phyloP scores from a whole-genome alignment of 441 rosid genomes.

The Populus hybrid region DNA sequence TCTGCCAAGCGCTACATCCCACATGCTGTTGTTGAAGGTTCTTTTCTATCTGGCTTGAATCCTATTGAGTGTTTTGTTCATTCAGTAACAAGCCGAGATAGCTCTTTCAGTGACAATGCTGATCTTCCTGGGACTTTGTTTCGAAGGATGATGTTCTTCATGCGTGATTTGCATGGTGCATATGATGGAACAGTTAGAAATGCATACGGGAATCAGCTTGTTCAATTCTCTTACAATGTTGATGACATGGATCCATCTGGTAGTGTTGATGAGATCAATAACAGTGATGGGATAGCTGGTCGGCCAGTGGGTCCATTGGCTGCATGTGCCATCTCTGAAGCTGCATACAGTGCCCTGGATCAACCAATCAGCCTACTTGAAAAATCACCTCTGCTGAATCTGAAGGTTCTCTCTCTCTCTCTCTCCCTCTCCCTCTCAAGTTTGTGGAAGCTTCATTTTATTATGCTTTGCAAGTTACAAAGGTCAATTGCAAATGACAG shows the following conservation, averaged over 20 bases:
- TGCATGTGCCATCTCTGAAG: slow-evolving; percentile 91
- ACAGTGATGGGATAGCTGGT: slow-evolving; percentile 44
- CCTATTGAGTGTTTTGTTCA: slow-evolving; percentile 87
- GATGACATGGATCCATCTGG: slow-evolving; percentile 9
- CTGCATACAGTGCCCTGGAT: slow-evolving; percentile 96
- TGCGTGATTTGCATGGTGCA: slow-evolving; percentile 74
- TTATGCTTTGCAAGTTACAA: neutral
- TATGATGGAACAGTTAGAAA: slow-evolving; percentile 95
- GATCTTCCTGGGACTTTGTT: slow-evolving; percentile 94
- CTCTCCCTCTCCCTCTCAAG: too few species aligned
- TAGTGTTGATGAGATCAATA: slow-evolving; percentile 14
- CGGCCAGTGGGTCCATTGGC: slow-evolving; percentile 81
- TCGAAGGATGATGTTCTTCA: slow-evolving; percentile 84
- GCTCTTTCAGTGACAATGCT: slow-evolving; percentile 93
- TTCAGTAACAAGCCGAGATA: slow-evolving; percentile 80
- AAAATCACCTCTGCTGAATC: slow-evolving; percentile 85
- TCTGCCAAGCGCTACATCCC: slow-evolving; percentile 67
- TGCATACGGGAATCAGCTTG: slow-evolving; percentile 75
- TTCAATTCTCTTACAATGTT: slow-evolving; percentile 65
- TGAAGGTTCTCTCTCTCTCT: slow-evolving; percentile 69
- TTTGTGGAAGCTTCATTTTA: neutral
- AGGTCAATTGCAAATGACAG: neutral
- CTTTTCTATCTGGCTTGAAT: slow-evolving; percentile 77
- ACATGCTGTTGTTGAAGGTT: slow-evolving; percentile 66
- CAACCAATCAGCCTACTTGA: slow-evolving; percentile 93